phyloP scores from a whole-genome alignment of 305 asterid species.

The Plantago lanceolata region DNA sequence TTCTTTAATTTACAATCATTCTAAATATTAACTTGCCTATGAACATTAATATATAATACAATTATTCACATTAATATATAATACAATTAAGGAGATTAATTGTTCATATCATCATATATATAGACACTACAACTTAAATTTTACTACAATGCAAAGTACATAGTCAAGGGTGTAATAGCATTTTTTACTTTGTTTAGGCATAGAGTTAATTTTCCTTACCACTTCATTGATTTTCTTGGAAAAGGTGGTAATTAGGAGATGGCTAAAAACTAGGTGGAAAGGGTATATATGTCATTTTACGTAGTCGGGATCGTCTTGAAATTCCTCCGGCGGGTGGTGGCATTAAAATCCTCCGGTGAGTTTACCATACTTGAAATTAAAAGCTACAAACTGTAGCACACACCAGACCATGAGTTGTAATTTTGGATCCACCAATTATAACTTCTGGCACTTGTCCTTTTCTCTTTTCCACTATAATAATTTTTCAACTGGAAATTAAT shows the following conservation, averaged over 20 bases:
- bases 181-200: background rate
- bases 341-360: constrained; percentile 31
- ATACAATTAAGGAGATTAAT: background rate
- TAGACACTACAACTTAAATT: too few species aligned
- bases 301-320: background rate
- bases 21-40: background rate
- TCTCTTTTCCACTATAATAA: background rate
- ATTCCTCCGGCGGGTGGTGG: constrained; percentile 28
- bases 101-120: background rate
- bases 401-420: constrained; percentile 21
- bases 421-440: constrained; percentile 32
- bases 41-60: constrained; percentile 15
- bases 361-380: constrained; percentile 28
- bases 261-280: background rate
- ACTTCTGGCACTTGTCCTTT: constrained; percentile 22
- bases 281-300: constrained; percentile 14
- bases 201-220: background rate
- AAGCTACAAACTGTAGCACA: constrained; percentile 21
- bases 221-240: constrained; percentile 5
- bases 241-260: background rate
- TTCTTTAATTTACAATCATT: constrained; percentile 25
- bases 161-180: too few species aligned
- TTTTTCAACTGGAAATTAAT: constrained; percentile 22
- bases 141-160: background rate
- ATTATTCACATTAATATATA: constrained; percentile 2